phyloP scores from a whole-genome alignment of 148 eudicot genomes.

The Camellia lanceoleosa region DNA sequence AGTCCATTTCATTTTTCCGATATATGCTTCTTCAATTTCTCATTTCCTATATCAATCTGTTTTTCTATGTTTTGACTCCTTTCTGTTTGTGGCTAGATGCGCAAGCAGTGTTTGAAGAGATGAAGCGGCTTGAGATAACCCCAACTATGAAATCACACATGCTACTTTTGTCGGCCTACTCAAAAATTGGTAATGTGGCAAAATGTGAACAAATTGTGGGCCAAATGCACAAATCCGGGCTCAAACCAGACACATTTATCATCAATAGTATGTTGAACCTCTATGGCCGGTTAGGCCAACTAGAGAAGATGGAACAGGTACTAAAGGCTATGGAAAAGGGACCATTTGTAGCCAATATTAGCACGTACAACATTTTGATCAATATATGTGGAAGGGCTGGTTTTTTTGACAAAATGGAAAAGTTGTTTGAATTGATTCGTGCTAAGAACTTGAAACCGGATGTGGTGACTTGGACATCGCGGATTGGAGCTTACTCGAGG shows the following conservation, averaged over 20 bases:
- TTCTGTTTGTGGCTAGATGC: constrained; percentile 47
- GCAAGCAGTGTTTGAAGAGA: constrained; percentile 61
- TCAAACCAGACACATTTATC: constrained; percentile 69
- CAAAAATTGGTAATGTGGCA: constrained; percentile 52
- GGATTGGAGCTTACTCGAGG: constrained; percentile 79
- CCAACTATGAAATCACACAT: constrained; percentile 96
- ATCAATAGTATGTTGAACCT: constrained; percentile 72
- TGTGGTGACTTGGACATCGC: constrained; percentile 88
- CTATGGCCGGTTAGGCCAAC: constrained; percentile 68
- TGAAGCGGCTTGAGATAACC: constrained; percentile 56
- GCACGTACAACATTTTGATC: constrained; percentile 80
- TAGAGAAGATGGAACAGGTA: constrained; percentile 76
- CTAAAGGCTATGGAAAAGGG: constrained; percentile 57
- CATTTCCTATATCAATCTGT: not conserved
- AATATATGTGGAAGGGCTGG: constrained; percentile 74
- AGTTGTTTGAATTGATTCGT: constrained; percentile 46
- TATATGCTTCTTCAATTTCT: not conserved
- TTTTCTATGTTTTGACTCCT: not conserved
- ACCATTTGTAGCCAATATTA: constrained; percentile 46
- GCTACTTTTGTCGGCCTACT: constrained; percentile 71
- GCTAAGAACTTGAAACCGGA: constrained; percentile 55
- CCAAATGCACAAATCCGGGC: constrained; percentile 64
- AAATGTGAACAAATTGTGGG: constrained; percentile 68
- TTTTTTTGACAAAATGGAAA: constrained; percentile 76
- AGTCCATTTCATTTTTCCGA: not conserved